Evolutionary conservation across 106 monocot species (phyloP).

Genomic region (Dioscorea zingiberensis): DNA sequence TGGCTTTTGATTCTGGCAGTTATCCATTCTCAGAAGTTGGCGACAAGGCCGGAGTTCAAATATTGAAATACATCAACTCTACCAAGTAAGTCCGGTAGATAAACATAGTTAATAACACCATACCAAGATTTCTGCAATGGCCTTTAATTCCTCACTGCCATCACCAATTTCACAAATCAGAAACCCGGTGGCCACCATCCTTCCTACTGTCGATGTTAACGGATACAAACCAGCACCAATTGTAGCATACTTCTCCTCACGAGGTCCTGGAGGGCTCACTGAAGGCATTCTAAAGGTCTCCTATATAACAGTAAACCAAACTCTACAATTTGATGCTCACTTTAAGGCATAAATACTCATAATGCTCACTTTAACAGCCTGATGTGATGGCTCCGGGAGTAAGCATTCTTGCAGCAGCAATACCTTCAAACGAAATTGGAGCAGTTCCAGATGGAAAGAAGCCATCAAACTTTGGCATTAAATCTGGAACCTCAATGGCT

Average conservation of each 20-base stretch:
- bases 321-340: too few species aligned
- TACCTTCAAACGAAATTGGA: conserved; percentile 35
- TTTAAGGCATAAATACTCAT: too few species aligned
- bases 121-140: too few species aligned
- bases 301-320: background rate
- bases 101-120: background rate
- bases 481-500: conserved; percentile 96
- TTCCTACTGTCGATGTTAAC: conserved; percentile 43
- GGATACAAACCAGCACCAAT: conserved; percentile 58
- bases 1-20: conserved; percentile 72
- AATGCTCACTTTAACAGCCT: conserved; percentile 59
- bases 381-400: conserved; percentile 93
- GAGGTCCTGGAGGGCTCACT: conserved; percentile 86
- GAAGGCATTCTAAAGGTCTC: conserved; percentile 83
- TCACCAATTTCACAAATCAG: conserved; percentile 15
- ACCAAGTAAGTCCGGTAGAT: too few species aligned
- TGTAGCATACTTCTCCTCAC: conserved; percentile 82
- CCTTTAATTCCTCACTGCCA: background rate
- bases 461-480: conserved; percentile 72
- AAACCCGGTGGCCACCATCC: conserved; percentile 59
- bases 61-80: conserved; percentile 78
- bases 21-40: conserved; percentile 81
- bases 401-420: conserved; percentile 70
- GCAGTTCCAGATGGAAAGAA: conserved; percentile 61
- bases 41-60: conserved; percentile 44